phyloP scores from a whole-genome alignment of 2,329 filamentous ascomycete genomes.

The Hypoxylon rubiginosum region DNA sequence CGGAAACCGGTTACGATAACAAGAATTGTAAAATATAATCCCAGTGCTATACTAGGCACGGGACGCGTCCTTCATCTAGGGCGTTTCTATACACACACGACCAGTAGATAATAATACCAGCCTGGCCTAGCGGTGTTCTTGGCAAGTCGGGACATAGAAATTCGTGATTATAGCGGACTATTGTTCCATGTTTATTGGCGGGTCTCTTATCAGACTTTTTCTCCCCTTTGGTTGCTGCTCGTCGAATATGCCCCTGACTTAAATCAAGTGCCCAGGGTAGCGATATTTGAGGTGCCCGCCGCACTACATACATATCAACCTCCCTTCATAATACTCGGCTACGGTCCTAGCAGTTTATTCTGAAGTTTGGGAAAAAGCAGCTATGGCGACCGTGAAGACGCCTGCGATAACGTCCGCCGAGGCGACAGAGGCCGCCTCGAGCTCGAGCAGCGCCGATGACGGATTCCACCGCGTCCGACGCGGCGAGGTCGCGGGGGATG shows the following conservation, averaged over 20 bases:
- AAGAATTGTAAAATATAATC: slow-evolving; percentile 1
- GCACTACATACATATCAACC: background rate
- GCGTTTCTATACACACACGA: background rate
- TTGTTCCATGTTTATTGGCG: slow-evolving; percentile 33
- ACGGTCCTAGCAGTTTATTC: no score
- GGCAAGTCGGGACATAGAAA: slow-evolving; percentile 17
- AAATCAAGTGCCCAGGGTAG: background rate
- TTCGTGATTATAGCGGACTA: slow-evolving; percentile 43
- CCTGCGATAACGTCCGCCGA: slow-evolving; percentile 24
- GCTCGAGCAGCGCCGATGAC: slow-evolving; percentile 39
- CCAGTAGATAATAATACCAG: slow-evolving; percentile 15
- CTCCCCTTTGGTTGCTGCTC: background rate
- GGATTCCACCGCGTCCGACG: slow-evolving; percentile 41
- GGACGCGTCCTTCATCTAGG: slow-evolving; percentile 13
- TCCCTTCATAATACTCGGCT: no score
- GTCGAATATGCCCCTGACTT: slow-evolving; percentile 1
- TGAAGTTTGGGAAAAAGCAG: background rate
- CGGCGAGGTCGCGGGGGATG: slow-evolving; percentile 42
- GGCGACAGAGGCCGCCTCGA: slow-evolving; percentile 28
- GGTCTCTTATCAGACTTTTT: slow-evolving; percentile 2
- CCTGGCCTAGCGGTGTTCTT: slow-evolving; percentile 18
- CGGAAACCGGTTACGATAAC: slow-evolving; percentile 5
- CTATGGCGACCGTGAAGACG: slow-evolving; percentile 27
- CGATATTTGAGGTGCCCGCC: background rate
- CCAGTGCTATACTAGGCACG: slow-evolving; percentile 4